phyloP scores from a whole-genome alignment of 805 yeast genomes.

The Yarrowia sp. region DNA sequence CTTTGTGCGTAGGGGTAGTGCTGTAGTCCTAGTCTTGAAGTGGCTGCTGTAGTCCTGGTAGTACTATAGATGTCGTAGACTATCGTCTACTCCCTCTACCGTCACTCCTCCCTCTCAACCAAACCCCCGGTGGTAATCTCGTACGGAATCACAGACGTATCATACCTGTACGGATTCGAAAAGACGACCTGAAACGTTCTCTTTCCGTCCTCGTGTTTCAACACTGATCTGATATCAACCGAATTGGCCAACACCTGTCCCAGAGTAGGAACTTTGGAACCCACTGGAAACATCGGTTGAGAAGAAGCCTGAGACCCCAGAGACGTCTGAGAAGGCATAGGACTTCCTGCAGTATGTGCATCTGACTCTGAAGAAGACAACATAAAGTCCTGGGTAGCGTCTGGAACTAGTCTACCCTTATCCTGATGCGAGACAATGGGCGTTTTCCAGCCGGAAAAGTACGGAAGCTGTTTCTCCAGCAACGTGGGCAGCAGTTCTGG shows the following conservation, averaged over 20 bases:
- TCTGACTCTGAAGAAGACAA: neutral
- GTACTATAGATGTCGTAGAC: too few relatives aligned
- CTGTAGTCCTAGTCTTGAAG: too few relatives aligned
- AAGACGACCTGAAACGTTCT: constrained; percentile 4
- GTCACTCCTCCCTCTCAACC: neutral
- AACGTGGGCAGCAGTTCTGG: constrained; percentile 41
- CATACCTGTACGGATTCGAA: neutral
- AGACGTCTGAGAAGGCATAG: neutral
- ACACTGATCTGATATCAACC: neutral
- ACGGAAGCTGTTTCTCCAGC: constrained; percentile 65
- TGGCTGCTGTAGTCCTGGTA: too few relatives aligned
- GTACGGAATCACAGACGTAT: neutral
- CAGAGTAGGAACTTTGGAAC: neutral
- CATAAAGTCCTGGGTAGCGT: neutral
- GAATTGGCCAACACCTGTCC: neutral
- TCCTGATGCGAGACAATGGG: neutral
- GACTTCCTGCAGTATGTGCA: neutral
- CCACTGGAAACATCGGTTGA: neutral
- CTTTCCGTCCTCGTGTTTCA: neutral
- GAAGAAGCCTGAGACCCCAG: neutral
- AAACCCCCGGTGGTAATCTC: neutral
- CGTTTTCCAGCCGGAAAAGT: constrained; percentile 67
- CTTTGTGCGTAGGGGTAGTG: too few relatives aligned
- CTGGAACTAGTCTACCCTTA: neutral
- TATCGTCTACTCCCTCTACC: neutral